Percentiles rank a stretch among this genome's conserved stretches.
phyloP scores from a whole-genome alignment of 306 rosid species.

The Canavalia ensiformis region DNA sequence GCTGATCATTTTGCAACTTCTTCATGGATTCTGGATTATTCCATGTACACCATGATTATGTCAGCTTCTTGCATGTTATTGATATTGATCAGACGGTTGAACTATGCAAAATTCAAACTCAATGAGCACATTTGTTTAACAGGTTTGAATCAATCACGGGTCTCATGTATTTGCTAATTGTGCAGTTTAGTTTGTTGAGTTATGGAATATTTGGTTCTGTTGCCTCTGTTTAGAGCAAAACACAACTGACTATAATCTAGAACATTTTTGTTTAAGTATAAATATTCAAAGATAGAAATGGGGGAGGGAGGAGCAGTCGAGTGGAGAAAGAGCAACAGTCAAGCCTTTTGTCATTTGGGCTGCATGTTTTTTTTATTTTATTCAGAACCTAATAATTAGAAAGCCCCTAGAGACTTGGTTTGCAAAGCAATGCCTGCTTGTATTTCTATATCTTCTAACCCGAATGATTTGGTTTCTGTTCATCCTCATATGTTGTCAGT shows the following conservation, averaged over 20 bases:
- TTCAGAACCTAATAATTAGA: background rate
- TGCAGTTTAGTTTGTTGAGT: background rate
- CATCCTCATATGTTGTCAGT: constrained; percentile 11
- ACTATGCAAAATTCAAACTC: background rate
- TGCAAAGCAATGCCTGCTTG: background rate
- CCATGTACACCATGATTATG: background rate
- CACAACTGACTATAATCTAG: background rate
- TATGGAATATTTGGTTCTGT: background rate
- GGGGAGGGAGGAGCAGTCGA: too few relatives aligned
- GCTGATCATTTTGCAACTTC: background rate
- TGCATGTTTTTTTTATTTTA: constrained; percentile 31
- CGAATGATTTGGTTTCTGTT: constrained; percentile 14
- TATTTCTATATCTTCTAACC: background rate
- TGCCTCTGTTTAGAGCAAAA: background rate
- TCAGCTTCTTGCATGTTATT: background rate
- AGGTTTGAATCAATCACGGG: background rate
- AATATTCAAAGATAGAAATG: background rate
- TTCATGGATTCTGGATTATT: background rate
- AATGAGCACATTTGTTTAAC: background rate
- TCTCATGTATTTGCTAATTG: background rate
- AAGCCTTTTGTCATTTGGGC: background rate
- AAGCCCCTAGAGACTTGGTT: constrained; percentile 18
- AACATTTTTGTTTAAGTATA: background rate
- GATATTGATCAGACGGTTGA: constrained; percentile 2
- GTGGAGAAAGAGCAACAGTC: background rate